Evolutionary conservation across 2,329 filamentous ascomycete species (phyloP).

Genomic region (Arthrinium phaeospermum): DNA sequence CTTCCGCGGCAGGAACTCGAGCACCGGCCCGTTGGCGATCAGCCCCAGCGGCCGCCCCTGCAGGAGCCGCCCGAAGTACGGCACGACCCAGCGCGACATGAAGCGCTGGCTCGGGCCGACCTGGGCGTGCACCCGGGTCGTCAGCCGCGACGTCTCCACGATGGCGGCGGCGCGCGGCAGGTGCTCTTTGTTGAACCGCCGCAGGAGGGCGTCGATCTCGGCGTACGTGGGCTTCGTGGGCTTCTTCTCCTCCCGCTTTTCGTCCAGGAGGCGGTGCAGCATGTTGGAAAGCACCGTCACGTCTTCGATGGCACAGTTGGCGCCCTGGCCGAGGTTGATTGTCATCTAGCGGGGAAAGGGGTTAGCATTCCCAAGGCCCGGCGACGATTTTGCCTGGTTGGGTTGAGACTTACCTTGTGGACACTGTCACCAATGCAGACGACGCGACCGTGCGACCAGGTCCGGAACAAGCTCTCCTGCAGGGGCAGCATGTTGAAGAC

Average conservation of each 20-base stretch:
- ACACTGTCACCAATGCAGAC: neutral
- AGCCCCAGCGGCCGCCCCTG: neutral
- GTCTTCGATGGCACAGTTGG: conserved; percentile 14
- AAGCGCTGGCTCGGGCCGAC: neutral
- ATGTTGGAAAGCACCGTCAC: neutral
- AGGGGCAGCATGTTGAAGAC: neutral
- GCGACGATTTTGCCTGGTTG: no score
- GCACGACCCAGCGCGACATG: neutral
- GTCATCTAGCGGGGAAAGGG: neutral
- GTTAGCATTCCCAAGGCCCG: neutral
- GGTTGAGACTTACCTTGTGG: neutral
- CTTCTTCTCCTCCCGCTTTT: neutral
- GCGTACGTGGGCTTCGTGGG: no score
- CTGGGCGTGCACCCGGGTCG: neutral
- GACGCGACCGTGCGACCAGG: neutral
- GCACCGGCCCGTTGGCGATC: neutral
- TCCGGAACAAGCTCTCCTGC: neutral
- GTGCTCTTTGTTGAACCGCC: neutral
- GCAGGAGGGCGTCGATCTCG: neutral
- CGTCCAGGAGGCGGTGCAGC: neutral
- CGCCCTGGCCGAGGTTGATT: conserved; percentile 13
- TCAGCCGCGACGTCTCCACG: neutral
- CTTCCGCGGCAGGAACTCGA: neutral
- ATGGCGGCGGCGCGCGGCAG: neutral
- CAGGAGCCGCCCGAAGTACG: neutral